These are phyloP conservation scores for Solanum corneliomulleri DNA, from an alignment of 257 asterid species.

Conservation along the genomic window DNA sequence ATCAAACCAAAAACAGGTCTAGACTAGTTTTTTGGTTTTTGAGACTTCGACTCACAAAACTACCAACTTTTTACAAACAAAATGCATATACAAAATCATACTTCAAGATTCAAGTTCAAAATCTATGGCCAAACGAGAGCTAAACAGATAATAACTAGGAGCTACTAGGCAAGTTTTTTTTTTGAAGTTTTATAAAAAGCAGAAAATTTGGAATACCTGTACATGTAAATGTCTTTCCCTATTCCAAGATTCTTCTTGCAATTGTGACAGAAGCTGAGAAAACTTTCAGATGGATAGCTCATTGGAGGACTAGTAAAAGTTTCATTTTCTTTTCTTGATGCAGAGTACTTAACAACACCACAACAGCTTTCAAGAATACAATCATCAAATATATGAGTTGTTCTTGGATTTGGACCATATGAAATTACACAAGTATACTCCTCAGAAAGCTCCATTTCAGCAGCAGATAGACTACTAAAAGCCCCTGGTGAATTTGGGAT, in stretches of 20 bases:
- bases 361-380: constrained; percentile 73
- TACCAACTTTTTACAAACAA: background rate
- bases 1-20: background rate
- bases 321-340: constrained; percentile 16
- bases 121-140: background rate
- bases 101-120: background rate
- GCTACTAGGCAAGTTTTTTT: background rate
- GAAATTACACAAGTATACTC: constrained; percentile 86
- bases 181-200: background rate
- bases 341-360: constrained; percentile 41
- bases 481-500: constrained; percentile 10
- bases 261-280: constrained; percentile 63
- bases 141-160: background rate
- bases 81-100: background rate
- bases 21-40: background rate
- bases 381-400: constrained; percentile 77
- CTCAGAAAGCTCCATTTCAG: constrained; percentile 84
- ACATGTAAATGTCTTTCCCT: constrained; percentile 71
- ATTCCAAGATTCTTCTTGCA: constrained; percentile 71
- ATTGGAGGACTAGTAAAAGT: constrained; percentile 4
- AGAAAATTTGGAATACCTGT: constrained; percentile 38
- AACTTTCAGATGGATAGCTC: constrained; percentile 57
- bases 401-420: constrained; percentile 72
- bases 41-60: background rate
- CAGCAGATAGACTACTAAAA: constrained; percentile 37